phyloP scores from a whole-genome alignment of 2,329 filamentous ascomycete genomes.

The Teratosphaeria pseudoeucalypti region DNA sequence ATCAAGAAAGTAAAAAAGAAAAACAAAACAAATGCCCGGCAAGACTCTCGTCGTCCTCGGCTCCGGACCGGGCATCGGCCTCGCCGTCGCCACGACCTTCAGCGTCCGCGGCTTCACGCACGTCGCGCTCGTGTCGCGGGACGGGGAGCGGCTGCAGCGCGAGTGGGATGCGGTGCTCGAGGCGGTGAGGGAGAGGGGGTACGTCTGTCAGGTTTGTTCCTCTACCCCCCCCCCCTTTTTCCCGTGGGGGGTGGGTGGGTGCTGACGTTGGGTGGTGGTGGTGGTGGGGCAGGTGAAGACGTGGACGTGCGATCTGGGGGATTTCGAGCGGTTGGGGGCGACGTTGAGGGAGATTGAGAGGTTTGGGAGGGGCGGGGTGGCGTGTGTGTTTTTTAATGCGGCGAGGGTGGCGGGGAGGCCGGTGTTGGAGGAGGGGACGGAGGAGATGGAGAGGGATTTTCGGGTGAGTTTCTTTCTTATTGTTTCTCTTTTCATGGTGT shows the following conservation, averaged over 20 bases:
- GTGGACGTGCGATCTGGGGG: constrained; percentile 35
- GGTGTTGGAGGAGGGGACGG: constrained; percentile 32
- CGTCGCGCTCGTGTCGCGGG: constrained; percentile 40
- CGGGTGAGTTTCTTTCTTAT: constrained; percentile 26
- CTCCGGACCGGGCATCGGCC: constrained; percentile 40
- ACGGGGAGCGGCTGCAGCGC: constrained; percentile 29
- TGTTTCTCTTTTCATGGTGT: no score
- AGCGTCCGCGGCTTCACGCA: constrained; percentile 36
- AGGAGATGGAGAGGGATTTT: constrained; percentile 41
- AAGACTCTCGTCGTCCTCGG: constrained; percentile 32
- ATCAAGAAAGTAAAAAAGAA: not conserved
- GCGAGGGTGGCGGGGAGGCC: constrained; percentile 36
- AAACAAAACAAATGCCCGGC: constrained; percentile 13
- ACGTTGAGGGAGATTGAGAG: constrained; percentile 35
- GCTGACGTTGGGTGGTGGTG: not conserved
- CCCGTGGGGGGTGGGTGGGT: no score
- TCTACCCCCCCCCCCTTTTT: no score
- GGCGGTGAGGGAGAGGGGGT: constrained; percentile 22
- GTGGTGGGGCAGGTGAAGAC: constrained; percentile 32
- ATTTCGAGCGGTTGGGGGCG: constrained; percentile 28
- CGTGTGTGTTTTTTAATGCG: constrained; percentile 45
- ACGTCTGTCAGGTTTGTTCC: constrained; percentile 17
- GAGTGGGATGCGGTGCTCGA: constrained; percentile 21
- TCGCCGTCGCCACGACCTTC: constrained; percentile 32
- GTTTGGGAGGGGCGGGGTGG: constrained; percentile 27